These are phyloP conservation scores for Piper betle DNA, from an alignment of 164 flowering plant genomes.

Conservation along the genomic window DNA sequence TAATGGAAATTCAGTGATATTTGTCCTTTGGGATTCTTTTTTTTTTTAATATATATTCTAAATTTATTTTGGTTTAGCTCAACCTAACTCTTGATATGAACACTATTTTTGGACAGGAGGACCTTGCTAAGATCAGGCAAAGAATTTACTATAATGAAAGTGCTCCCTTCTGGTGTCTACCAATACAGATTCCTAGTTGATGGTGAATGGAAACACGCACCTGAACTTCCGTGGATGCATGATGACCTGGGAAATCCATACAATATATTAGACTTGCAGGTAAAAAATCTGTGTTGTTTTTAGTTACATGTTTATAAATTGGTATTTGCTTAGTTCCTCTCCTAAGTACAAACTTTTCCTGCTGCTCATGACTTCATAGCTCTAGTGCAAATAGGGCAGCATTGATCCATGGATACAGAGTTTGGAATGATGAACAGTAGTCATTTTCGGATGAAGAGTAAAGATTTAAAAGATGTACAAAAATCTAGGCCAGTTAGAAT, in stretches of 20 bases:
- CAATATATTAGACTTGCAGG: constrained; percentile 76
- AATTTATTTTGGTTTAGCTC: too few relatives aligned
- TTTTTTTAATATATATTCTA: not conserved
- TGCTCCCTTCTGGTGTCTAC: constrained; percentile 86
- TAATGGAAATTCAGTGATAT: too few relatives aligned
- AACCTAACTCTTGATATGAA: not conserved
- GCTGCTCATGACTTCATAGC: too few relatives aligned
- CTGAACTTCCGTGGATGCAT: constrained; percentile 53
- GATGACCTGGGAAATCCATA: constrained; percentile 60
- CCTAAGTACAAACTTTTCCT: too few relatives aligned
- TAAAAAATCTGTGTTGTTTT: constrained; percentile 6
- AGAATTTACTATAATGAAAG: constrained; percentile 78
- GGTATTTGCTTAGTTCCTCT: too few relatives aligned
- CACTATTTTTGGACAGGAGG: constrained; percentile 25
- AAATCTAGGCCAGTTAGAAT: too few relatives aligned
- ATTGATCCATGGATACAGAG: too few relatives aligned
- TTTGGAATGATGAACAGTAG: too few relatives aligned
- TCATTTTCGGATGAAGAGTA: too few relatives aligned
- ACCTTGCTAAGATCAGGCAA: constrained; percentile 74
- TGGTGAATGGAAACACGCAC: constrained; percentile 63
- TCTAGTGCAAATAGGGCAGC: too few relatives aligned
- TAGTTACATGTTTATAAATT: not conserved
- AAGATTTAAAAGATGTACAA: too few relatives aligned
- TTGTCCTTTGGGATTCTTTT: not conserved
- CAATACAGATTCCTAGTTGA: constrained; percentile 78